Base-by-base conservation (phyloP, 352 stramenopile species). In the Heterotrichella gracilis region DNA sequence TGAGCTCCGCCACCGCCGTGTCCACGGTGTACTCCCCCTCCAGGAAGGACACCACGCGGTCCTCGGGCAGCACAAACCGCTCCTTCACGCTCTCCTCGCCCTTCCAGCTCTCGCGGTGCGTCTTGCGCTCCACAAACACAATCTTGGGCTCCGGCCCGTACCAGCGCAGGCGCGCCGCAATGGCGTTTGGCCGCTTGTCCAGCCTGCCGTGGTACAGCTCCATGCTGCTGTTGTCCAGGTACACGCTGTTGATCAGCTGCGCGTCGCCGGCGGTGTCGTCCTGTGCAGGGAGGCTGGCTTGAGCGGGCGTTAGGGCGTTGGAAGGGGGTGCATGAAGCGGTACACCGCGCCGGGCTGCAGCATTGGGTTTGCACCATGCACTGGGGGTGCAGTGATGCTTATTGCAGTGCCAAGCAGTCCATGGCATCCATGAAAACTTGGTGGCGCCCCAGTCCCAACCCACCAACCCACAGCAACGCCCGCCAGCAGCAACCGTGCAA, bases 121-220 rank as follows among this genome's bases (percentile, higher is more conserved):
- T 90, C 74, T 90, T 90, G 4, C 83, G 77, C 71, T 90, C 83
- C 3, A 86, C 81, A 75, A 89, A 90, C 2, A 88, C 80, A 2
- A 79, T 67, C 25, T 81, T 78, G 19, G 83, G 83, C 3, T 77
- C 78, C n/a, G 78, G 76, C 25, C 80, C 82, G 73, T 90, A 90
- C 83, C 83, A 90, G 40, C 83, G 78, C 25, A 88, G 75, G 23
- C 83, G 75, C 14, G 87, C 73, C 23, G 82, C 82, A 71, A 88
- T 87, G 0, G 82, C 82, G 69, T 81, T 82, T 20, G 82, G 82
- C 14, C 78, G 78, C 71, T 90, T 90, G 68, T 88, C 80, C 3
- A 90, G 74, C 42, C 83, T 77, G 20, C 82, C 81, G 71, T 88
- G 82, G 69, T 90, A 90, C 0, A 90, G 74, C 73, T 82, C 78